These are phyloP conservation scores for Fagus sylvatica DNA, from an alignment of 306 rosid genomes.

Conservation along the genomic window DNA sequence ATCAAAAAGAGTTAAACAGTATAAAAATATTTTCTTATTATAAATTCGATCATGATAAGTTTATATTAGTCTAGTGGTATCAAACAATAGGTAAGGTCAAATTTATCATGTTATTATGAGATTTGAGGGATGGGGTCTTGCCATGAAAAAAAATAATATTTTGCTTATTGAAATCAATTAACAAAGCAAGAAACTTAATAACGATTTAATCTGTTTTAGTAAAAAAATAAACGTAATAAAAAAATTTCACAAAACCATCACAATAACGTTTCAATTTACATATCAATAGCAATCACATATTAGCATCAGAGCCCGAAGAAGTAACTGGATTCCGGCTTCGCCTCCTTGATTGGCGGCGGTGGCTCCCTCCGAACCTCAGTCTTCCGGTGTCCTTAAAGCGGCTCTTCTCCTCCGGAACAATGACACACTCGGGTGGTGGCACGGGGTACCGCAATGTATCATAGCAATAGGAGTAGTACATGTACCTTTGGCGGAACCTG, in stretches of 20 bases:
- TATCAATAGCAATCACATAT: slow-evolving; percentile 26
- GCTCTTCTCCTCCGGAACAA: slow-evolving; percentile 42
- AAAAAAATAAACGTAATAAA: background rate
- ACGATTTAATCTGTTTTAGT: too few species aligned
- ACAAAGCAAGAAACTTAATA: too few species aligned
- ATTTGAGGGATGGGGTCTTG: background rate
- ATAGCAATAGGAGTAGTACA: slow-evolving; percentile 90
- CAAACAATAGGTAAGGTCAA: too few species aligned
- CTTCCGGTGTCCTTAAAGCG: slow-evolving; percentile 77
- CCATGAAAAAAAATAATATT: background rate
- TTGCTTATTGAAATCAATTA: background rate
- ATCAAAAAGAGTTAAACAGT: too few species aligned
- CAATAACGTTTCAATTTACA: slow-evolving; percentile 28
- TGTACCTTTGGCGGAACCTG: slow-evolving; percentile 61
- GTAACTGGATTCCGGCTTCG: slow-evolving; percentile 22
- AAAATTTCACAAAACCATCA: background rate
- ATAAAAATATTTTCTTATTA: too few species aligned
- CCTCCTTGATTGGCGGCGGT: slow-evolving; percentile 55
- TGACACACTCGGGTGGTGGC: slow-evolving; percentile 68
- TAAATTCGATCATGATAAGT: too few species aligned
- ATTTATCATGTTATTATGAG: too few species aligned
- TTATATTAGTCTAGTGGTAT: too few species aligned
- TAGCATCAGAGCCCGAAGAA: slow-evolving; percentile 23
- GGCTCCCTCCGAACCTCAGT: slow-evolving; percentile 82
- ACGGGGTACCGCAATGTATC: slow-evolving; percentile 62